Base-by-base conservation (phyloP, 176 grass and related monocot genomes). In the Phragmites australis region DNA sequence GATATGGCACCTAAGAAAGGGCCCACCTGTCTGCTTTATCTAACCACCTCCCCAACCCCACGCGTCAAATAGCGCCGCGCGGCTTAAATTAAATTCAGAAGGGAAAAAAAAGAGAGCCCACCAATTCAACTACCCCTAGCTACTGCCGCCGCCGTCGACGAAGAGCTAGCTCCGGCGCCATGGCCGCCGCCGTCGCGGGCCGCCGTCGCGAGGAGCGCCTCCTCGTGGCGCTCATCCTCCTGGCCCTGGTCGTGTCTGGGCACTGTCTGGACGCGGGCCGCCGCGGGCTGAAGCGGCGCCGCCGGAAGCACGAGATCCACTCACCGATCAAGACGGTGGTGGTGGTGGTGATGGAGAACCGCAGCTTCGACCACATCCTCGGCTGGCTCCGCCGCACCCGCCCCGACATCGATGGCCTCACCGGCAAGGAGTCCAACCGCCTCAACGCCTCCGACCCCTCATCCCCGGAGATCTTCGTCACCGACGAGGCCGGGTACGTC, bases 291-390 rank as follows among this genome's bases (percentile, higher is more conserved):
- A 85, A 83, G 80, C 84, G 87, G 52, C 76, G 79, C 8, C 86
- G 80, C 9, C 31, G 62, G 65, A 92, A 97, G 91, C 94, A 90
- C 85, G 91, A 97, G 88, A 97, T 97, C 88, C 82, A 84, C 58
- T 93, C 88, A 3, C 95, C 95, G 19, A 81, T 97, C 77, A 97
- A 97, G 86, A 97, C 92, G 40, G 83, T 97, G 51, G 95, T 97
- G 19, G 90, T 97, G 21, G 63, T 97, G 3, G 89, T 92, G 9
- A 97, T 97, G 95, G 92, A 97, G 95, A 97, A 97, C 74, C 92
- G 95, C n/a, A 94, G 92, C 85, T 97, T 97, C 81, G 92, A 97
- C 61, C 95, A 97, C 65, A 82, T 97, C 80, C 88, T 97, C 16
- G 95, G 95, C 5, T 97, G 92, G 95, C 83, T 97, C 8, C 72